Evolutionary conservation across 306 rosid genomes (phyloP), one percentile per base, ranked within the genome.

Genomic region (Malus sieversii): DNA sequence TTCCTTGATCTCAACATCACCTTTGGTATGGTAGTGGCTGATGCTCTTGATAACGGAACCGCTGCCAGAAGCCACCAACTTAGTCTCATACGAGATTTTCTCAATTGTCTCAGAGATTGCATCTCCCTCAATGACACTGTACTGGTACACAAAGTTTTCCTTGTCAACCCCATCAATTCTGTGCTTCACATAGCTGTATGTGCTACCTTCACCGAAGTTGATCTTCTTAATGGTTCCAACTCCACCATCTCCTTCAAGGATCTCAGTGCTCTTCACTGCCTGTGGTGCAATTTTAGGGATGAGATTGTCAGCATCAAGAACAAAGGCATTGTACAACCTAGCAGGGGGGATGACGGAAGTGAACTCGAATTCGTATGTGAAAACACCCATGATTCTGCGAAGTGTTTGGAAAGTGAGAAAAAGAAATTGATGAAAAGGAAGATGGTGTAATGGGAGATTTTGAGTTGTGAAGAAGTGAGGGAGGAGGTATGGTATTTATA

Each of bases 271-370:
- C 19, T 48, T 48, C 8, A 48, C 53, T 4, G 53, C 53, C 0
- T 48, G 53, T 15, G 53, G 53, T 48, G 53, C 53, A 48, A 48
- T 14, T 5, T 48, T 48, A 0, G 53, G 53, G 1, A 48, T 48
- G 19, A 48, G 53, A 8, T 48, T 48, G 19, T 48, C 19, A 16
- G 76, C 74, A 75, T 86, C 86, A 14, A 70, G 13, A 10, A 85
- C 33, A 40, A 90, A 67, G 46, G 90, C 89, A 79, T 86, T 87
- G 92, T 77, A 87, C n/a, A 87, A 78, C 82, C 79, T 85, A 20
- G 84, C 5, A 10, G 44, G 51, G 7, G 19, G 19, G 5, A 90
- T 84, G 25, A 80, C 60, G 1, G 85, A 85, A 67, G 79, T 75
- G 78, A 48, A 48, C 53, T 48, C 53, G 6, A 16, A 14, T 48